Percentiles rank a stretch among this genome's conserved stretches.
phyloP scores from a whole-genome alignment of 2,329 filamentous ascomycete genomes.

The Didymella exigua region DNA sequence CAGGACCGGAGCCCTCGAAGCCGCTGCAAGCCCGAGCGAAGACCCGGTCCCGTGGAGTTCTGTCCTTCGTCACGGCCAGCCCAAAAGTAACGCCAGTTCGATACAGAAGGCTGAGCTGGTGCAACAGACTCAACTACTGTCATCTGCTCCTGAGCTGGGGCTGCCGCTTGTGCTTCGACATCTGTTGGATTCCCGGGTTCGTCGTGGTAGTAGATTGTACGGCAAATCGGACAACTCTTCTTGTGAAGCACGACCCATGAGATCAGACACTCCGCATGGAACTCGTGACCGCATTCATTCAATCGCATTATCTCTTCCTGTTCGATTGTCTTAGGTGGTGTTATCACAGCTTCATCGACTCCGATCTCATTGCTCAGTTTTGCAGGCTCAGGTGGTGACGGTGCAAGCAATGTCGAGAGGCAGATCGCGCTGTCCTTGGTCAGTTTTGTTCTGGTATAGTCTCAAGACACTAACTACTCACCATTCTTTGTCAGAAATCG shows the following conservation, averaged over 20 bases:
- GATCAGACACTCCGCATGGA: conserved; percentile 40
- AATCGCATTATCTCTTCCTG: conserved; percentile 36
- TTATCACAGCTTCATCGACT: conserved; percentile 11
- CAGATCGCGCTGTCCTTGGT: conserved; percentile 37
- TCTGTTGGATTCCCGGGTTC: conserved; percentile 27
- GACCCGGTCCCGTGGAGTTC: neutral
- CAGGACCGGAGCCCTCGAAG: neutral
- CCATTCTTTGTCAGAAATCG: conserved; percentile 37
- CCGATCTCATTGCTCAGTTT: conserved; percentile 21
- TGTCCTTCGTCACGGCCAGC: conserved; percentile 6
- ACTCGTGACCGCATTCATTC: conserved; percentile 36
- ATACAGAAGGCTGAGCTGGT: neutral
- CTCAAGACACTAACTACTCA: conserved; percentile 8
- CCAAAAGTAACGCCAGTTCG: conserved; percentile 17
- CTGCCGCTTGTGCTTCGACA: conserved; percentile 16
- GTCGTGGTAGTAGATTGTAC: conserved; percentile 33
- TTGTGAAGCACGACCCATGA: conserved; percentile 41
- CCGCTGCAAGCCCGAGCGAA: neutral
- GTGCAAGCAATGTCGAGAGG: conserved; percentile 36
- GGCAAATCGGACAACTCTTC: conserved; percentile 41
- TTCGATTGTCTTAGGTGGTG: conserved; percentile 4
- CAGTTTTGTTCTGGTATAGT: conserved; percentile 9
- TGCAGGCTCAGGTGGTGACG: conserved; percentile 35
- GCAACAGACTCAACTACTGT: neutral
- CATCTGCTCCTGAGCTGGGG: neutral